Evolutionary conservation across 1,284 basidiomycete genomes (phyloP), one percentile per base, ranked within the genome.

Genomic region (Austroboletus niveus): DNA sequence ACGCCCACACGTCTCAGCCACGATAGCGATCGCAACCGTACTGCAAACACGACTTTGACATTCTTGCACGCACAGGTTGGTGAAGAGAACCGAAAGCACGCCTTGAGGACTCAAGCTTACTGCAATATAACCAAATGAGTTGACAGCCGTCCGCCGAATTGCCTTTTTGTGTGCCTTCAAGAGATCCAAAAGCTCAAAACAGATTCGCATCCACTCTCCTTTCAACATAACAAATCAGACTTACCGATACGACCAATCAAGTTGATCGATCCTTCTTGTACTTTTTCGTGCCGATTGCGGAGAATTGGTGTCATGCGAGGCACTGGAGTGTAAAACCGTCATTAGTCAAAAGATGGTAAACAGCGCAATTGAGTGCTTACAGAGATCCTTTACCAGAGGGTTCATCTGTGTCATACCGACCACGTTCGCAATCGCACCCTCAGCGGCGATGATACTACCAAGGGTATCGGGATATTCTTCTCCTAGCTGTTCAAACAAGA

Each of bases 391-490:
- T 45, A 99, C 94, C 0, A 95, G 97, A 17, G 97, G 97, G 70
- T 97, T 98, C 97, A 99, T 99, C 72, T 98, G 94, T 11, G 96
- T 98, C 97, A 99, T 99, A 74, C 97, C 97, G 55, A 99, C 95
- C 32, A 99, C 97, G 64, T 99, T 99, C 59, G 97, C 97, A 65
- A 99, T 99, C 44, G 96, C 95, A 58, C 92, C 94, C 69, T 97
- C 94, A 44, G 97, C 97, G 44, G 94, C 93, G 69, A 99, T 99
- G 72, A 99, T 98, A 75, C 93, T 96, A 67, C 94, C 97, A 24
- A 99, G 81, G 0, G 96, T 97, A 71, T 99, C 97, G 10, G 96
- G 97, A 68, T 99, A 99, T 75, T 99, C 97, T 75, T 99, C 97
- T 69, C 97, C 97, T 49, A 99, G 83, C 72, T 99, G 97, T 70